Evolutionary conservation across 78 protist genomes (phyloP).

Genomic region (Mantamonas sphyraenae): DNA sequence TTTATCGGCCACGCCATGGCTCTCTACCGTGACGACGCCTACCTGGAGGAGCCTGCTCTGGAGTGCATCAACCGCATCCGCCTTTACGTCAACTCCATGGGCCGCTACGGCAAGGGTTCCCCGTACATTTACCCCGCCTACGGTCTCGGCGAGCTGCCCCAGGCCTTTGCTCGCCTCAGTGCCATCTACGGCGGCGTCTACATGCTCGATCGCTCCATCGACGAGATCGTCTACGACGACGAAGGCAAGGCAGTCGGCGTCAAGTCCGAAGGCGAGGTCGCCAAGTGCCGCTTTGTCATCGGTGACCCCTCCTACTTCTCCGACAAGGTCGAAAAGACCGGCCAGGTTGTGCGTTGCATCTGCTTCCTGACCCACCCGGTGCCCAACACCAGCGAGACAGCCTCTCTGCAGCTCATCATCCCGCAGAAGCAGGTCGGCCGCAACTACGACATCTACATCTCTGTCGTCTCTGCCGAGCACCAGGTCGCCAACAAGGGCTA

Average conservation of each 20-base stretch:
- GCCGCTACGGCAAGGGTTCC: slow-evolving; percentile 63
- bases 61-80: slow-evolving; percentile 57
- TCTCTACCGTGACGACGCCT: slow-evolving; percentile 76
- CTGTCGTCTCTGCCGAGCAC: slow-evolving; percentile 65
- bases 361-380: slow-evolving; percentile 87
- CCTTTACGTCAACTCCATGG: slow-evolving; percentile 83
- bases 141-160: slow-evolving; percentile 97
- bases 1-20: slow-evolving; percentile 96
- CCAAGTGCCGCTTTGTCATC: slow-evolving; percentile 52
- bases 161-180: slow-evolving; percentile 76
- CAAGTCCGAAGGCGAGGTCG: slow-evolving; percentile 63
- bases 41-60: slow-evolving; percentile 63
- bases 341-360: slow-evolving; percentile 84
- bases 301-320: slow-evolving; percentile 96
- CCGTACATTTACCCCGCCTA: slow-evolving; percentile 98
- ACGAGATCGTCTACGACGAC: slow-evolving; percentile 64
- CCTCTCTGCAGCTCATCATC: slow-evolving; percentile 84
- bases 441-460: slow-evolving; percentile 85
- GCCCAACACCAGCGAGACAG: slow-evolving; percentile 60
- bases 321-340: slow-evolving; percentile 61
- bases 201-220: slow-evolving; percentile 89
- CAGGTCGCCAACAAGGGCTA: slow-evolving; percentile 81
- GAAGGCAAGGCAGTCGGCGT: slow-evolving; percentile 80
- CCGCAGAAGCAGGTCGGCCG: slow-evolving; percentile 82
- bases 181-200: slow-evolving; percentile 99